phyloP scores from a whole-genome alignment of 805 yeast genomes.

The Nakazawaea wickerhamii region DNA sequence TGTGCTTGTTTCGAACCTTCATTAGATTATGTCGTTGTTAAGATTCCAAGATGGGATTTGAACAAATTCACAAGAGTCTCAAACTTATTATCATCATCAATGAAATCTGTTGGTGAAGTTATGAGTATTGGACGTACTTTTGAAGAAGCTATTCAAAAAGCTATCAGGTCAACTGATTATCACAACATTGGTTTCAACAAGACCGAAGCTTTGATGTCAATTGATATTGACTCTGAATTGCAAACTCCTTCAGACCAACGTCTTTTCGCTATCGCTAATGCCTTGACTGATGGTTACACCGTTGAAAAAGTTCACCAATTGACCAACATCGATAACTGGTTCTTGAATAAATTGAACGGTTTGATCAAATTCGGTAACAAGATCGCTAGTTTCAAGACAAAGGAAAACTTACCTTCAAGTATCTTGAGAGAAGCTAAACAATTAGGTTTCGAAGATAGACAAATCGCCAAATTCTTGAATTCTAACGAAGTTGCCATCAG shows the following conservation, averaged over 20 bases:
- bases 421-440: slow-evolving; percentile 85
- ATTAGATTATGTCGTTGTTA: slow-evolving; percentile 91
- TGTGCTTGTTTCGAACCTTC: slow-evolving; percentile 97
- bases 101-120: slow-evolving; percentile 99
- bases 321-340: slow-evolving; percentile 95
- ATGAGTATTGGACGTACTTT: slow-evolving; percentile 98
- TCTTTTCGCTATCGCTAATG: slow-evolving; percentile 93
- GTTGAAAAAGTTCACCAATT: slow-evolving; percentile 89
- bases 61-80: slow-evolving; percentile 91
- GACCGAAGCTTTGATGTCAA: slow-evolving; percentile 79
- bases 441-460: slow-evolving; percentile 95
- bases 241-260: slow-evolving; percentile 98
- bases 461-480: slow-evolving; percentile 81
- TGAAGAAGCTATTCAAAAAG: slow-evolving; percentile 97
- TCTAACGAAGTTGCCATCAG: slow-evolving; percentile 93
- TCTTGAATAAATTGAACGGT: slow-evolving; percentile 77
- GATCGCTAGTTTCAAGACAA: slow-evolving; percentile 50
- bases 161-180: slow-evolving; percentile 93
- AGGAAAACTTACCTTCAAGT: slow-evolving; percentile 56
- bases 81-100: slow-evolving; percentile 78
- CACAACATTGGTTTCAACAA: slow-evolving; percentile 91
- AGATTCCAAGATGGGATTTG: slow-evolving; percentile 98
- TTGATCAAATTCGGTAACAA: slow-evolving; percentile 67
- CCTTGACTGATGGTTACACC: slow-evolving; percentile 79
- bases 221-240: slow-evolving; percentile 87